Percentiles rank a stretch among this genome's conserved stretches.
Conservation (phyloP, 2,329 filamentous ascomycete species). For the Cordyceps sp. region DNA sequence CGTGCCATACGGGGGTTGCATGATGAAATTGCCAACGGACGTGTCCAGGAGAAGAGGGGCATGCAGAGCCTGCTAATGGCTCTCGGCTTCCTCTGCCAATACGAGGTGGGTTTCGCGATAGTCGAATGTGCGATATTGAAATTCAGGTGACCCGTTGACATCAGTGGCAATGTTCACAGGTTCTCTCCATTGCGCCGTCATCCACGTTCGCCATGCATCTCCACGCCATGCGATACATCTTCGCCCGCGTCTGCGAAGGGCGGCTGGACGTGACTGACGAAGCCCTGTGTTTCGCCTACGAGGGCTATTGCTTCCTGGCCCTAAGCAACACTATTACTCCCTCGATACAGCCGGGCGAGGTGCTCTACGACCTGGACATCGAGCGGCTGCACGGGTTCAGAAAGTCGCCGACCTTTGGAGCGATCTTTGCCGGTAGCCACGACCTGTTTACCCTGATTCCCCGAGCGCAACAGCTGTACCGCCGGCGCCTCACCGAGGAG, state of each 20-base stretch:
- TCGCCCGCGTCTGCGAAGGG: not conserved
- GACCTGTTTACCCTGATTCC: not conserved
- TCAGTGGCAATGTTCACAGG: too few species aligned
- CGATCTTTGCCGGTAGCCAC: not conserved
- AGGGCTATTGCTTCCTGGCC: not conserved
- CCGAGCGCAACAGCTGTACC: not conserved
- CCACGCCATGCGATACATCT: not conserved
- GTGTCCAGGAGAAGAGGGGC: not conserved
- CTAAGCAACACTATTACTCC: not conserved
- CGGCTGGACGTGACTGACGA: not conserved
- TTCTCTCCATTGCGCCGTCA: not conserved
- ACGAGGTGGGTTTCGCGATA: too few species aligned
- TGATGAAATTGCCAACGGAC: not conserved
- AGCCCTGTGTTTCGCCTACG: not conserved
- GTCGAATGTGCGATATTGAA: too few species aligned
- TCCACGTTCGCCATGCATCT: not conserved
- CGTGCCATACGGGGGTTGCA: not conserved
- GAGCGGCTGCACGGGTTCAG: not conserved
- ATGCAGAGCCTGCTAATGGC: not conserved
- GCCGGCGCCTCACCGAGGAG: not conserved
- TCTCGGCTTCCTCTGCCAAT: not conserved
- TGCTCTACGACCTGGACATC: not conserved
- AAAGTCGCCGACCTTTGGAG: not conserved
- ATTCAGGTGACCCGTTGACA: too few species aligned
- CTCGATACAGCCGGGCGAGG: not conserved